Evolutionary conservation across 192 early-diverging fungal species (phyloP).

Genomic region (Coemansia umbellata): DNA sequence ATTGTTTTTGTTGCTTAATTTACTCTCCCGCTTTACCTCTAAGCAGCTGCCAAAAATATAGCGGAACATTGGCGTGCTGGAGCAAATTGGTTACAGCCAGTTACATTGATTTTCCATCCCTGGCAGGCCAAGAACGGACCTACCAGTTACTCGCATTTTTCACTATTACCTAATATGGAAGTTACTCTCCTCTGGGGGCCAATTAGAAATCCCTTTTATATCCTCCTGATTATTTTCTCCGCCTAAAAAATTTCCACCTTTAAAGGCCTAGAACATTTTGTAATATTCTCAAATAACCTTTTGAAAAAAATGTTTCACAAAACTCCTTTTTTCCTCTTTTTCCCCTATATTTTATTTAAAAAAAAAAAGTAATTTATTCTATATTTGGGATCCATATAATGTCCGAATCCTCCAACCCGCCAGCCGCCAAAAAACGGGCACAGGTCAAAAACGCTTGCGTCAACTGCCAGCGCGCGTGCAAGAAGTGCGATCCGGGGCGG

Average conservation of each 20-base stretch:
- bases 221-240: too few species aligned
- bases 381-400: not conserved
- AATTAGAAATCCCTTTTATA: too few species aligned
- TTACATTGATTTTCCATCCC: too few species aligned
- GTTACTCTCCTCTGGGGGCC: too few species aligned
- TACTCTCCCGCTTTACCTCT: too few species aligned
- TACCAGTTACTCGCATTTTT: too few species aligned
- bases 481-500: slow-evolving; percentile 84
- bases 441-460: slow-evolving; percentile 91
- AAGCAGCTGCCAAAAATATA: too few species aligned
- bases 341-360: not conserved
- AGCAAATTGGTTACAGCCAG: too few species aligned
- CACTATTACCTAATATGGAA: too few species aligned
- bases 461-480: slow-evolving; percentile 87
- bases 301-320: not conserved
- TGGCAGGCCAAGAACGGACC: too few species aligned
- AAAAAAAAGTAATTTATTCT: not conserved
- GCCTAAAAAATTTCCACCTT: not conserved
- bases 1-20: too few species aligned
- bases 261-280: not conserved
- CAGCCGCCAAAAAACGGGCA: slow-evolving; percentile 56
- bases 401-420: not conserved
- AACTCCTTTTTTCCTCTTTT: not conserved
- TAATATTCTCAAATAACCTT: not conserved
- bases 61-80: too few species aligned